phyloP scores from a whole-genome alignment of 2,329 filamentous ascomycete species.

The Neofusicoccum cordaticola region DNA sequence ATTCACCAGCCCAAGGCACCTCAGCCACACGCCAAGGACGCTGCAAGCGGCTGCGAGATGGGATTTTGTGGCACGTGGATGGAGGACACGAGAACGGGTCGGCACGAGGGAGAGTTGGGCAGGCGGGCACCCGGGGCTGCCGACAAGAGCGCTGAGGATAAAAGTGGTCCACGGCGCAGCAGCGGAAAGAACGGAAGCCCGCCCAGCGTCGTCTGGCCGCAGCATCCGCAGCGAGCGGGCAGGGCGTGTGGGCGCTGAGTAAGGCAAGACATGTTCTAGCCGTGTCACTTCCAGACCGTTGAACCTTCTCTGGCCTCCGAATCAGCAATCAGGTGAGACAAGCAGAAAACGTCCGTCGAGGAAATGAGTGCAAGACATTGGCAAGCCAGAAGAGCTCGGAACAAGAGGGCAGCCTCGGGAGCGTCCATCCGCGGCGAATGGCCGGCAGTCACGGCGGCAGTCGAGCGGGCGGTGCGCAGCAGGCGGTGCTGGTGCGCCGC shows the following conservation, averaged over 20 bases:
- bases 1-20: background rate
- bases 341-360: background rate
- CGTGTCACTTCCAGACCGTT: background rate
- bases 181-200: background rate
- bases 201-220: background rate
- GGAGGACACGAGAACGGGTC: background rate
- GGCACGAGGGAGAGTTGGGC: background rate
- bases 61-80: background rate
- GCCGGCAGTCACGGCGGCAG: background rate
- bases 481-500: too few species aligned
- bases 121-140: background rate
- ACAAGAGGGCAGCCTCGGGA: background rate
- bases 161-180: too few species aligned
- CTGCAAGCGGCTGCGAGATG: background rate
- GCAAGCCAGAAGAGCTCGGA: background rate
- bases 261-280: background rate
- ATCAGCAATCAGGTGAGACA: background rate
- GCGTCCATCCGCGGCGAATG: background rate
- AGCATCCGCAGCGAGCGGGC: background rate
- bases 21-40: background rate
- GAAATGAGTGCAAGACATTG: background rate
- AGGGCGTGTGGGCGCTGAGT: background rate
- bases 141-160: background rate
- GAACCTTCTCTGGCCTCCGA: background rate
- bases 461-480: background rate